Conservation (phyloP, 768 basidiomycete species). For the Mrakia gelida region DNA sequence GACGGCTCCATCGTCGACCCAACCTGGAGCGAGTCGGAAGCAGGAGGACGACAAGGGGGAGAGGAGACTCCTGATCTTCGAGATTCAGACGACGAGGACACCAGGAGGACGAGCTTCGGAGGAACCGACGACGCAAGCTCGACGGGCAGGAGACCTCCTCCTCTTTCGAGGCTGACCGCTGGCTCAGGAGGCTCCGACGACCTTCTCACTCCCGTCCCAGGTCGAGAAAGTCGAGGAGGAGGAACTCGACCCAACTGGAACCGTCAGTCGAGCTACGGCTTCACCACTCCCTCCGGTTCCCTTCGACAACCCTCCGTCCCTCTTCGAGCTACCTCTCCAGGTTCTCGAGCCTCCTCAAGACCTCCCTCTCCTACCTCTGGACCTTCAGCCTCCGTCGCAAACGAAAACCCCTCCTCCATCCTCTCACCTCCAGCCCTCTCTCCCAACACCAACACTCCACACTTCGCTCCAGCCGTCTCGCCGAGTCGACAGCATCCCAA, state of each 20-base stretch:
- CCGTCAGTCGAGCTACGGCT: neutral
- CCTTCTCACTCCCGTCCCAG: neutral
- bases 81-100: slow-evolving; percentile 7
- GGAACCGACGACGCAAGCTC: neutral
- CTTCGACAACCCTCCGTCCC: neutral
- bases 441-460: neutral
- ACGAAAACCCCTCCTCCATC: neutral
- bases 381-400: neutral
- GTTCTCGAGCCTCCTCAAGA: neutral
- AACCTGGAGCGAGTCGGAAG: neutral
- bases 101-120: slow-evolving; percentile 10
- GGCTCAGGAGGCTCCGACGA: slow-evolving; percentile 8
- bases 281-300: slow-evolving; percentile 1
- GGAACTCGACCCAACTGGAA: neutral
- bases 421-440: neutral
- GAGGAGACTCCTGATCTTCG: neutral
- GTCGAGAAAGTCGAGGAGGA: neutral
- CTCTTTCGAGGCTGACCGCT: neutral
- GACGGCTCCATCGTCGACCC: slow-evolving; percentile 9
- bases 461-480: neutral
- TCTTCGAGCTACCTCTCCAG: slow-evolving; percentile 4
- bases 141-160: neutral
- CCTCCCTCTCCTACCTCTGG: neutral
- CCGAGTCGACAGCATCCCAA: neutral
- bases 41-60: neutral